phyloP scores from a whole-genome alignment of 441 rosid genomes.

The Adansonia gregorii region DNA sequence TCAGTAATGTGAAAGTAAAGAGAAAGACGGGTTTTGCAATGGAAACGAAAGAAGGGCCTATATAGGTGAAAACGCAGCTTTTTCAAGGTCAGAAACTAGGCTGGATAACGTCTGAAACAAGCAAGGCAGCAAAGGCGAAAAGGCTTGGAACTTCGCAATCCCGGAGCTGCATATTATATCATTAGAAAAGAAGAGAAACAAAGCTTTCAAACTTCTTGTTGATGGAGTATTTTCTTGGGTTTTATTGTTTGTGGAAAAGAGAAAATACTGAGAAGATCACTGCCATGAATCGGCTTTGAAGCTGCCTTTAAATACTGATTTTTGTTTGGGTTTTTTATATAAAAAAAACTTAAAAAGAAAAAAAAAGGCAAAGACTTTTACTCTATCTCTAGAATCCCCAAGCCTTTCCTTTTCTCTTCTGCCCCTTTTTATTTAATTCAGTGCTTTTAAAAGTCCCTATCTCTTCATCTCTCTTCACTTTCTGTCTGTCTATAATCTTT shows the following conservation, averaged over 20 bases:
- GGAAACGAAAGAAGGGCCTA: conserved; percentile 20
- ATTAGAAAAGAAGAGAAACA: neutral
- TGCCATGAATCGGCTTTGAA: conserved; percentile 27
- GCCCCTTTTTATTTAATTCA: conserved; percentile 23
- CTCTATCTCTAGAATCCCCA: conserved; percentile 39
- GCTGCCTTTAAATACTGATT: conserved; percentile 44
- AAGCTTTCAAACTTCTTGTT: conserved; percentile 3
- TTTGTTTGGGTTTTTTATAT: neutral
- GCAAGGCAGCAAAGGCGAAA: conserved; percentile 26
- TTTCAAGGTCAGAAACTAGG: conserved; percentile 22
- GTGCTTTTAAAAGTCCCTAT: conserved; percentile 42
- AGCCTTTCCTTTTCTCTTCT: conserved; percentile 13
- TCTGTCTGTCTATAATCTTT: neutral
- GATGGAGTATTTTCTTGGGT: neutral
- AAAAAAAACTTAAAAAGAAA: neutral
- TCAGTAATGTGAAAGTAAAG: neutral
- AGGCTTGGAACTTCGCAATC: conserved; percentile 24
- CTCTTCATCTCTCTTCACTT: conserved; percentile 18
- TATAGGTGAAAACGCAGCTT: conserved; percentile 35
- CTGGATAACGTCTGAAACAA: conserved; percentile 45
- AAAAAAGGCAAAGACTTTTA: neutral
- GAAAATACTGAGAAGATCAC: conserved; percentile 21
- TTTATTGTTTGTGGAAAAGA: neutral
- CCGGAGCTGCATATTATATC: neutral
- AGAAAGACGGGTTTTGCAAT: neutral